Evolutionary conservation across 1,139 yeast genomes (phyloP), one percentile per base, ranked within the genome.

Genomic region (Yamadazyma dushanensis): DNA sequence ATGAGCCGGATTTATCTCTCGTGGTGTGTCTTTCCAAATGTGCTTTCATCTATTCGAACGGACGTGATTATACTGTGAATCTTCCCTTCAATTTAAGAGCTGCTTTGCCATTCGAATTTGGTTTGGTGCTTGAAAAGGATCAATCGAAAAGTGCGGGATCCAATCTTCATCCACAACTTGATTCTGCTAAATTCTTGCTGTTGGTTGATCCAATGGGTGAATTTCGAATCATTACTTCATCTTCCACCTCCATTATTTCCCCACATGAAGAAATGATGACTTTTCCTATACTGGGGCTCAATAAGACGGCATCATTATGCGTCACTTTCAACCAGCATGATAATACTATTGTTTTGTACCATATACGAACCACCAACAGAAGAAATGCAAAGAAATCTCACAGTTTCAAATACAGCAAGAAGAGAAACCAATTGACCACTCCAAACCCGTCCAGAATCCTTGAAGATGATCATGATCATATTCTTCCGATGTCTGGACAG

Each of bases 131-230:
- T 17, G 85, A 82, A 49, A 65, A 78, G 29, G 73, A 69, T 34
- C 59, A 53, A 27, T 49, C 46, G 16, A 54, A 43, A 9, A 31
- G 45, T 4, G 26, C 37, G 3, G 22, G 17, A 3, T 20, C 25
- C 16, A 18, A 29, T 8, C 5, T 13, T 31, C 43, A 4, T 35
- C 45, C 27, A 1, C 66, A 50, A 23, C 62, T 51, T 31, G 54
- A 49, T 32, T 41, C 57, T 48, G 63, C 78, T 3, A 69, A 73
- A 34, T 79, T 85, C 47, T 62, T 83, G 41, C 73, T 88, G 0
- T 58, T 86, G 45, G 71, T 76, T 1, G 90, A 83, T 48, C 90
- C 95, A 1, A 62, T 82, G 32, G 77, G 77, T 3, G 90, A 85
- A 16, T 65, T 83, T 34, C 82, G 90, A 2, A 62, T 76, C 5